These are phyloP conservation scores for Ceratocystis colombiana DNA, from an alignment of 2,329 filamentous ascomycete genomes.

Conservation along the genomic window DNA sequence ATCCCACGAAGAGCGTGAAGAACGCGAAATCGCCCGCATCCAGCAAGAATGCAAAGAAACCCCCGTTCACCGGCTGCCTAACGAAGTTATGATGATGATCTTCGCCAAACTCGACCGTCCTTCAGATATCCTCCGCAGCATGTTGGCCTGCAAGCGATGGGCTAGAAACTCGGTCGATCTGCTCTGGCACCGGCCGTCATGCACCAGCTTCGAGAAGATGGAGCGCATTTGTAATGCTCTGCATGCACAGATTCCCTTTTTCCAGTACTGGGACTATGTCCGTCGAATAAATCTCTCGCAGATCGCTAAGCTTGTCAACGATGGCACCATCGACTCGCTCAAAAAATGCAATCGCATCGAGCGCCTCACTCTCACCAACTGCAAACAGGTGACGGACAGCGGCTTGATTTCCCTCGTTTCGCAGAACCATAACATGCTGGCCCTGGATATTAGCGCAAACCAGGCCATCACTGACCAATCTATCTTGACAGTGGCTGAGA, in stretches of 20 bases:
- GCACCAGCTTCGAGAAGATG: constrained; percentile 76
- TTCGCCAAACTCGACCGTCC: constrained; percentile 73
- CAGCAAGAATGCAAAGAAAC: constrained; percentile 58
- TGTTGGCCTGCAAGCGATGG: constrained; percentile 93
- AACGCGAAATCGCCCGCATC: constrained; percentile 61
- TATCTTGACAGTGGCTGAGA: constrained; percentile 63
- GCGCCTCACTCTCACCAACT: constrained; percentile 84
- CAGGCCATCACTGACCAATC: constrained; percentile 76
- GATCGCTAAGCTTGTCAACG: constrained; percentile 64
- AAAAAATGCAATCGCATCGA: constrained; percentile 82
- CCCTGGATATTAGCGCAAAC: constrained; percentile 79
- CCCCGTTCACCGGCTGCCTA: constrained; percentile 77
- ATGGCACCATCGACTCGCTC: constrained; percentile 78
- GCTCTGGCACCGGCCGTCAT: constrained; percentile 88
- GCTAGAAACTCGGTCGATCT: constrained; percentile 84
- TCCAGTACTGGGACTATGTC: constrained; percentile 81
- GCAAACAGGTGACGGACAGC: constrained; percentile 70
- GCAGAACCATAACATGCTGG: constrained; percentile 70
- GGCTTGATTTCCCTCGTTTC: constrained; percentile 71
- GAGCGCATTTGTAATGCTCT: constrained; percentile 72
- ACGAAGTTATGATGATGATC: constrained; percentile 87
- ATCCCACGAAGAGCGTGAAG: constrained; percentile 52
- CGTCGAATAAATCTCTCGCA: constrained; percentile 83
- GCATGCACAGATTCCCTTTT: constrained; percentile 62
- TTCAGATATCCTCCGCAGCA: constrained; percentile 70